Evolutionary conservation across 495 filamentous ascomycete genomes (phyloP).

Genomic region (Tuber melanosporum): DNA sequence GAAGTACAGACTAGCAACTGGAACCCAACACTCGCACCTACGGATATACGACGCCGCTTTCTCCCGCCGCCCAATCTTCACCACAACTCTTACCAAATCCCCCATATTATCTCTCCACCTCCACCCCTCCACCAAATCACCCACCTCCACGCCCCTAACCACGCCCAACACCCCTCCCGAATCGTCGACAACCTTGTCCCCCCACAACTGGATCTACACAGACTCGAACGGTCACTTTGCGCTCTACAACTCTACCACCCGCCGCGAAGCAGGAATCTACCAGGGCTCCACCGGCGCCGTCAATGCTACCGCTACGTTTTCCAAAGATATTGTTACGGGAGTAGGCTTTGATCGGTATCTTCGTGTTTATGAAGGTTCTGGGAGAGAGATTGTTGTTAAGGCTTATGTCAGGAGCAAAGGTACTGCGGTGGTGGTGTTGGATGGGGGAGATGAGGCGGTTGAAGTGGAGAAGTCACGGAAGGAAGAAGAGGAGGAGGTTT

Average conservation of each 20-base stretch:
- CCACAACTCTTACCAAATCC: conserved; percentile 21
- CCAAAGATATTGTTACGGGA: conserved; percentile 24
- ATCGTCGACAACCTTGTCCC: conserved; percentile 16
- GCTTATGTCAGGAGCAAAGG: conserved; percentile 34
- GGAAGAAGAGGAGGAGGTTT: conserved; percentile 27
- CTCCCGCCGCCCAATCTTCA: conserved; percentile 38
- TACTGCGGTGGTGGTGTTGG: conserved; percentile 29
- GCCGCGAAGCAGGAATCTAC: conserved; percentile 31
- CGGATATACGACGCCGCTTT: conserved; percentile 36
- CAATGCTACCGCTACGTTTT: conserved; percentile 10
- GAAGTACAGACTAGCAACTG: conserved; percentile 21
- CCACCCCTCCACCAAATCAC: conserved; percentile 21
- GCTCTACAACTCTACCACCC: conserved; percentile 19
- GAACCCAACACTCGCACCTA: conserved; percentile 32
- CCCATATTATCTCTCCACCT: conserved; percentile 28
- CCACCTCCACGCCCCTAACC: conserved; percentile 15
- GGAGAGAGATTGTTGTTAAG: conserved; percentile 22
- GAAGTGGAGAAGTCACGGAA: conserved; percentile 20
- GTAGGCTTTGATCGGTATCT: conserved; percentile 39
- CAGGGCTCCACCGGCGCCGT: conserved; percentile 35
- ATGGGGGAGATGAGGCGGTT: conserved; percentile 21
- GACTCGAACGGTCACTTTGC: conserved; percentile 30
- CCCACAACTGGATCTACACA: conserved; percentile 27
- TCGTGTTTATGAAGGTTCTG: conserved; percentile 31
- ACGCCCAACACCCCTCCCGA: conserved; percentile 28